Base-by-base conservation (phyloP, 140 eudicot genomes). In the Cichorium intybus region DNA sequence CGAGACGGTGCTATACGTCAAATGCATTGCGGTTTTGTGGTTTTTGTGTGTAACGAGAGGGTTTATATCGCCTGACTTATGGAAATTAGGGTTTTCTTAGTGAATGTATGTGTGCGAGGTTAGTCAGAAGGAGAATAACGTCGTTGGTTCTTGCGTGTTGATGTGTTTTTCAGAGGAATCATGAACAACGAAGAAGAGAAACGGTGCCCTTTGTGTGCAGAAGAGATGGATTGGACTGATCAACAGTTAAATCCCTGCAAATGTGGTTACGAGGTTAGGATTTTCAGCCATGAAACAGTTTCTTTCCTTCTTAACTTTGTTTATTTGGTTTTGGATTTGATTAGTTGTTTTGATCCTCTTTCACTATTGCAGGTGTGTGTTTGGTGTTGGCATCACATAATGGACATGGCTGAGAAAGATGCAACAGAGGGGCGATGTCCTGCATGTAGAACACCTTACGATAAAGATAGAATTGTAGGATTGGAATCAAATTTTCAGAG, bases 381-480 rank as follows among this genome's bases (percentile, higher is more conserved):
- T 73, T 90, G 97, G 97, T 90, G 97, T 75, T 90, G 95, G 95
- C 90, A 90, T 78, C 97, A 90, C 78, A 81, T 90, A 71, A 90
- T 90, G 86, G 95, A 90, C 79, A 87, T 90, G 97, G 95, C 97
- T 27, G 97, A 84, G 82, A 90, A 90, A 79, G 86, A 90, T 72
- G 86, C 81, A 75, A 75, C 81, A 21, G 97, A 84, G 59, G 97
- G 97, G 29, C 87, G 95, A 21, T 90, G 97, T 71, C 97, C 97
- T 75, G 97, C 97, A 8, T 90, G 97, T 69, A 85, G 97, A 10
- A 62, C 84, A 63, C 85, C 90, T 26, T 90, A 90, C 52, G 88
- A 90, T 71, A 90, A 87, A 79, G 90, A 90, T 64, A 84, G 75
- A 60, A 80, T 90, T 77, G 90, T 82, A 41, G 89, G 87, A 20